Percentiles rank a stretch among this genome's conserved stretches.
Evolutionary conservation across 2,329 filamentous ascomycete genomes (phyloP).

Genomic region (Colletotrichum sp.): DNA sequence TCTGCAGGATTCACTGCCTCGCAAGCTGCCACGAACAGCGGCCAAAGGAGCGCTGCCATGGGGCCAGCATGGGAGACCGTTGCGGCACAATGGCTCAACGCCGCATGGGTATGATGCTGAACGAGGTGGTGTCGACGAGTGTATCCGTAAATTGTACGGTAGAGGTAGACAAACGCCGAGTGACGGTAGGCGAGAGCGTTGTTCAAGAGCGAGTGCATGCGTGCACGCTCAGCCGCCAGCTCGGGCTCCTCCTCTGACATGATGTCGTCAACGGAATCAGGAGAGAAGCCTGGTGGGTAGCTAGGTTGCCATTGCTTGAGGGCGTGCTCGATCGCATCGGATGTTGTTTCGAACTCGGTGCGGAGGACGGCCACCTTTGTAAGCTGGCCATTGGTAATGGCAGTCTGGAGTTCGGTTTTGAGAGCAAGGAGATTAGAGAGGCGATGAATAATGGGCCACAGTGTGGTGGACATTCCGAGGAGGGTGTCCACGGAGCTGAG

Average conservation of each 20-base stretch:
- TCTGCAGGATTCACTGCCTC: slow-evolving; percentile 59
- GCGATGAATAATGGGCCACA: slow-evolving; percentile 69
- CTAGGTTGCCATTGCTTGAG: slow-evolving; percentile 61
- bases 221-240: slow-evolving; percentile 38
- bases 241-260: slow-evolving; percentile 26
- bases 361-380: slow-evolving; percentile 53
- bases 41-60: slow-evolving; percentile 69
- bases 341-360: slow-evolving; percentile 55
- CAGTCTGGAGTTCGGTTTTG: slow-evolving; percentile 55
- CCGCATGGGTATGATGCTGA: slow-evolving; percentile 56
- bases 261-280: slow-evolving; percentile 23
- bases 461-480: slow-evolving; percentile 64
- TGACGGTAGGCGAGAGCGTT: slow-evolving; percentile 67
- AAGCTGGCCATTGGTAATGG: slow-evolving; percentile 43
- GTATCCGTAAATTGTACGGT: slow-evolving; percentile 57
- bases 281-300: slow-evolving; percentile 44
- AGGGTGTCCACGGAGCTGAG: slow-evolving; percentile 62
- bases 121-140: slow-evolving; percentile 53
- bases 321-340: slow-evolving; percentile 60
- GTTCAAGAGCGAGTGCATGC: slow-evolving; percentile 60
- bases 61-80: slow-evolving; percentile 62
- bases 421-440: slow-evolving; percentile 60
- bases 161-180: slow-evolving; percentile 62
- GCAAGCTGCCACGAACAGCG: slow-evolving; percentile 67
- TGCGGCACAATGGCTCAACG: slow-evolving; percentile 58